Percentiles rank a stretch among this genome's conserved stretches.
These are phyloP conservation scores for Steccherinum ochraceum DNA, from an alignment of 768 basidiomycete genomes.

Conservation along the genomic window DNA sequence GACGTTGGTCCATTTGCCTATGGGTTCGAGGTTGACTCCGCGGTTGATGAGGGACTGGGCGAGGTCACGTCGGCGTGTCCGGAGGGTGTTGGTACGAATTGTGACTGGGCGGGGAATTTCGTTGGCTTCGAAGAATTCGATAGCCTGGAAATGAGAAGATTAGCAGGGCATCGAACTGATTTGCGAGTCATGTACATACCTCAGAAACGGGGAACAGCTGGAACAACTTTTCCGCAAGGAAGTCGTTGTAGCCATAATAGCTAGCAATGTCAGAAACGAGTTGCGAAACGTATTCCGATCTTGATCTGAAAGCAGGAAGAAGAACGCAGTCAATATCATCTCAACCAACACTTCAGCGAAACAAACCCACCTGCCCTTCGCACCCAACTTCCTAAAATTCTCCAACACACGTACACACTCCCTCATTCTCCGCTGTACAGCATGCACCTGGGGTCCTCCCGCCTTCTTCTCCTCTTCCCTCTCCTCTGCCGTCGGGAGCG, in stretches of 20 bases:
- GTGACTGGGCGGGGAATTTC: conserved; percentile 95
- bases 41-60: conserved; percentile 92
- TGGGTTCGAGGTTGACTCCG: conserved; percentile 95
- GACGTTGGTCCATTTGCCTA: conserved; percentile 99
- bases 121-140: conserved; percentile 98
- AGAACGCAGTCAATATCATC: not conserved
- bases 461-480: conserved; percentile 63
- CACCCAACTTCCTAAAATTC: conserved; percentile 64
- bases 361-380: conserved; percentile 55
- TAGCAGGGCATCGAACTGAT: conserved; percentile 1
- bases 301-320: conserved; percentile 46
- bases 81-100: conserved; percentile 94
- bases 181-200: conserved; percentile 37
- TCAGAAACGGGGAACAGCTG: conserved; percentile 89
- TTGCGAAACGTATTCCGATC: conserved; percentile 88
- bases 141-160: conserved; percentile 50
- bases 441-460: conserved; percentile 67
- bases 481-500: conserved; percentile 65
- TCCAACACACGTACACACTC: conserved; percentile 66
- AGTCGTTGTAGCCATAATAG: conserved; percentile 98
- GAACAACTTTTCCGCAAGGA: conserved; percentile 91
- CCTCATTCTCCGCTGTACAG: conserved; percentile 75
- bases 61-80: conserved; percentile 88
- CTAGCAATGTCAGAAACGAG: conserved; percentile 83
- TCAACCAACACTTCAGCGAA: not conserved